These are phyloP conservation scores for Yarrowia yakushimensis DNA, from an alignment of 805 yeast species.

Conservation along the genomic window DNA sequence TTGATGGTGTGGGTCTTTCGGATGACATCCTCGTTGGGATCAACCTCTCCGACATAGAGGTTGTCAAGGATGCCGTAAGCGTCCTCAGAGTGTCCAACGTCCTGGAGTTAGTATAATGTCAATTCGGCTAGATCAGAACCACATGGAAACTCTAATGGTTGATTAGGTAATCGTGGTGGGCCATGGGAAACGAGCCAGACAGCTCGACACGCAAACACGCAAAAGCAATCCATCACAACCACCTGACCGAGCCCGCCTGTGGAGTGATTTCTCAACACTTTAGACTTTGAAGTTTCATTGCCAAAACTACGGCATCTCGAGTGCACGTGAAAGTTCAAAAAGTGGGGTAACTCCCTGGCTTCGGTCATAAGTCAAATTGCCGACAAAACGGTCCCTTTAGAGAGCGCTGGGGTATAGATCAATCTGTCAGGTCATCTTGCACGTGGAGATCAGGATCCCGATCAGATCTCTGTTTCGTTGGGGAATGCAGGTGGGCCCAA, in stretches of 20 bases:
- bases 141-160: background rate
- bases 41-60: slow-evolving; percentile 73
- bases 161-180: background rate
- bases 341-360: slow-evolving; percentile 8
- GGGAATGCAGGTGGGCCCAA: background rate
- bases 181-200: background rate
- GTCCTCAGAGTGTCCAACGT: slow-evolving; percentile 96
- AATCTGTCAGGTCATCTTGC: background rate
- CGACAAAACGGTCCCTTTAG: background rate
- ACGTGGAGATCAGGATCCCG: background rate
- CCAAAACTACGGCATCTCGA: background rate
- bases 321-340: slow-evolving; percentile 20
- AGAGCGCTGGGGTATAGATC: background rate
- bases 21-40: slow-evolving; percentile 44
- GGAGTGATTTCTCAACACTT: background rate
- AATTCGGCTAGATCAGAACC: background rate
- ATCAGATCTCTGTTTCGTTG: slow-evolving; percentile 4
- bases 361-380: background rate
- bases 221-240: background rate
- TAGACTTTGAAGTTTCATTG: slow-evolving; percentile 28
- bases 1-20: slow-evolving; percentile 26
- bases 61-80: slow-evolving; percentile 74
- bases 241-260: background rate
- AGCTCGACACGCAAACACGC: background rate
- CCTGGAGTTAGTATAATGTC: slow-evolving; percentile 36